Percentiles rank a stretch among this genome's conserved stretches.
These are phyloP conservation scores for Coriolopsis trogii DNA, from an alignment of 1,284 basidiomycete genomes.

Conservation along the genomic window DNA sequence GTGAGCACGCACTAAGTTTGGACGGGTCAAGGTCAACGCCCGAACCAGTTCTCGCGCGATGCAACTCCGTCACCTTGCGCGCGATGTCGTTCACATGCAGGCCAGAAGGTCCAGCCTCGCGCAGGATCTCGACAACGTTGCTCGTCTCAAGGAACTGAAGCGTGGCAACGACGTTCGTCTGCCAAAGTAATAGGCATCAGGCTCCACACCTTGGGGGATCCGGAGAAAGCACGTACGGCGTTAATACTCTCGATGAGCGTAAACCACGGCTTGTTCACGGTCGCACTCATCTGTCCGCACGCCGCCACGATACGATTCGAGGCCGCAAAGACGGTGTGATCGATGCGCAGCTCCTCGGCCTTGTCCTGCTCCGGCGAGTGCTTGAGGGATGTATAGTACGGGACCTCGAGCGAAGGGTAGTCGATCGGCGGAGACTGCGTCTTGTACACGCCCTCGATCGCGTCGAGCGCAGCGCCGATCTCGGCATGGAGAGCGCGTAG, in stretches of 20 bases:
- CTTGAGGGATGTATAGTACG: background rate
- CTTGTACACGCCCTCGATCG: slow-evolving; percentile 61
- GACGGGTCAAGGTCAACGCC: slow-evolving; percentile 8
- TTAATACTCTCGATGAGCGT: slow-evolving; percentile 63
- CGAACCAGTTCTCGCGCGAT: background rate
- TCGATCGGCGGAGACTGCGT: background rate
- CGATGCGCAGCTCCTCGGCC: slow-evolving; percentile 54
- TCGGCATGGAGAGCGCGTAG: slow-evolving; percentile 63
- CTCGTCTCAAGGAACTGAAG: slow-evolving; percentile 68
- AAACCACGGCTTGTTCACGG: slow-evolving; percentile 66
- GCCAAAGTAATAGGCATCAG: background rate
- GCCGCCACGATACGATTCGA: slow-evolving; percentile 66
- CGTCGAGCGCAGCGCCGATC: slow-evolving; percentile 63
- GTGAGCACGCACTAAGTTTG: slow-evolving; percentile 3
- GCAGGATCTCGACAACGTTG: slow-evolving; percentile 65
- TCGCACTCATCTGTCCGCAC: slow-evolving; percentile 61
- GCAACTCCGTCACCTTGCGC: slow-evolving; percentile 7
- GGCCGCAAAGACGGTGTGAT: slow-evolving; percentile 58
- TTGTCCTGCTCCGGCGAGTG: background rate
- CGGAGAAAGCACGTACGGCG: slow-evolving; percentile 39
- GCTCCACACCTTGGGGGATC: background rate
- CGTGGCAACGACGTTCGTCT: slow-evolving; percentile 53
- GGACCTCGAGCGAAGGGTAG: background rate
- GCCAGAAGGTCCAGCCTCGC: slow-evolving; percentile 59
- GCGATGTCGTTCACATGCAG: slow-evolving; percentile 61